Base-by-base conservation (phyloP, 495 filamentous ascomycete species). In the Aspergillus panamensis region DNA sequence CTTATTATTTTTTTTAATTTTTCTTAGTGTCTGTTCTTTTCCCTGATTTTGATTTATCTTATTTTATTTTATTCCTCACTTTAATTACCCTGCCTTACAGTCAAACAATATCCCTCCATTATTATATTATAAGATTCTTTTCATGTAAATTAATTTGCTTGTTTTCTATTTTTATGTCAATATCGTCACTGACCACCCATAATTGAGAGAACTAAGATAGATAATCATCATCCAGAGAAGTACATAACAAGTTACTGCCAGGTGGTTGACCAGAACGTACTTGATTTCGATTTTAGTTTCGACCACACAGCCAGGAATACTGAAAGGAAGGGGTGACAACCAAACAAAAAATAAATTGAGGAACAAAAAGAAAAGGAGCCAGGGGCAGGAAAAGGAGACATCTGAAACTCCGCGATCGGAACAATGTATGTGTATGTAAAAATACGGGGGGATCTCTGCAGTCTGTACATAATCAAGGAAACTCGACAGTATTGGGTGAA, bases 381-480 rank as follows among this genome's bases (percentile, higher is more conserved):
- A 59, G 63, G 55, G 50, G 49, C 44, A 55, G 53, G 20, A 39
- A 49, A 63, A 60, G 47, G 59, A 53, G 25, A 54, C 54, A 51
- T 32, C 54, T 66, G 60, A 52, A 62, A 63, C 66, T 65, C 68
- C 69, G 71, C 57, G 57, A 71, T 70, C 66, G 67, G 66, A 70
- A 57, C 35, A 55, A 54, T 49, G 54, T 58, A 63, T 30, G 40
- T 44, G 39, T 19, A 32, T 30, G 48, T 44, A 25, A 43, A 61
- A 39, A 53, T 51, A 54, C 50, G 44, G 35, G 47, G 16, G 16
- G 33, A 19, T 16, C 47, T 48, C 29, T 58, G 60, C 43, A 62
- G 51, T 40, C 49, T 17, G 58, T 60, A 57, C 55, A 58, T 64
- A 61, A 61, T 58, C 58, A 55, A 50, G 16, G 7, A 9, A 10